Percentiles rank a stretch among this genome's conserved stretches.
Conservation (phyloP, 2,329 filamentous ascomycete genomes). For the Botrytis porri region DNA sequence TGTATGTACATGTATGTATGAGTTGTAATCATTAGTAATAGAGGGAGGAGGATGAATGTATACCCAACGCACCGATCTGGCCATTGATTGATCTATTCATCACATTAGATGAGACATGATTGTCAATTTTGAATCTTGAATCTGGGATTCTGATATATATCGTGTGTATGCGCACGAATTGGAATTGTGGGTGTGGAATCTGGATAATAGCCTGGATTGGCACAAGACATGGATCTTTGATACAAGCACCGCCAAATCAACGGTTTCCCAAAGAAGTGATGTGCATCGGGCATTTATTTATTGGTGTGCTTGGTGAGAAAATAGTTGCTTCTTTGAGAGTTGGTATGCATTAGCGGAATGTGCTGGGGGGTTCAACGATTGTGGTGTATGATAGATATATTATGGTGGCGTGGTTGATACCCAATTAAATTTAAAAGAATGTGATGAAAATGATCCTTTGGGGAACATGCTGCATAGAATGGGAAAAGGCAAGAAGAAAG, state of each 20-base stretch:
- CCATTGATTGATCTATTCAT: neutral
- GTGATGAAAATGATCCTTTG: neutral
- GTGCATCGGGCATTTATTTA: slow-evolving; percentile 18
- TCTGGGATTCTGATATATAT: neutral
- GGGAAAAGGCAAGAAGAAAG: neutral
- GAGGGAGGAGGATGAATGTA: neutral
- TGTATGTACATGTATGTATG: neutral
- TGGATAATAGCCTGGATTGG: neutral
- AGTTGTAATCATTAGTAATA: neutral
- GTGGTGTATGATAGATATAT: neutral
- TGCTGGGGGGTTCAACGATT: neutral
- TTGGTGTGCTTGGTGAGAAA: neutral
- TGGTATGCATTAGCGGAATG: slow-evolving; percentile 1
- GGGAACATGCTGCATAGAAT: neutral
- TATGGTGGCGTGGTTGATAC: neutral
- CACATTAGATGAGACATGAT: neutral
- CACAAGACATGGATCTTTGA: slow-evolving; percentile 13
- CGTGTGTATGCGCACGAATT: neutral
- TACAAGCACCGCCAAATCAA: slow-evolving; percentile 12
- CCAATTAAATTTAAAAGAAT: neutral
- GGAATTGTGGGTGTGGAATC: neutral
- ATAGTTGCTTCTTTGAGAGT: neutral
- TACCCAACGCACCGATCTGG: neutral
- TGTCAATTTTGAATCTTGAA: neutral
- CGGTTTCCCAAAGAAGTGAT: slow-evolving; percentile 20